Conservation (phyloP, 2,329 filamentous ascomycete species). For the Penicillium sp. region DNA sequence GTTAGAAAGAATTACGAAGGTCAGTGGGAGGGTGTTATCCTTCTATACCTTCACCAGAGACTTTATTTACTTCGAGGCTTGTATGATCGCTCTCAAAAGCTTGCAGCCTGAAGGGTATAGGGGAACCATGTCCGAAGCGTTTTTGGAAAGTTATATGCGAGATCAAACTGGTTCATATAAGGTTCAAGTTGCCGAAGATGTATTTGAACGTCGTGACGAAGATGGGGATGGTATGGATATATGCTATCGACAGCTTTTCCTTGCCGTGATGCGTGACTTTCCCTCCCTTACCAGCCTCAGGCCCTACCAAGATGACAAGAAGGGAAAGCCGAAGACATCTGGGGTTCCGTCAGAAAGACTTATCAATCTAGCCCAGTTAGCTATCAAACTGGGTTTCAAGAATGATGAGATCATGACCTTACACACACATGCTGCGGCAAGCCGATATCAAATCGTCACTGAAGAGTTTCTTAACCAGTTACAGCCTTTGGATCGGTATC, state of each 20-base stretch:
- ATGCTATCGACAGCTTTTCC: slow-evolving; percentile 9
- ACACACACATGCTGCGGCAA: background rate
- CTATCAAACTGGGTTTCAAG: slow-evolving; percentile 3
- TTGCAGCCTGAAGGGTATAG: background rate
- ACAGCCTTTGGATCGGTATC: slow-evolving; percentile 5
- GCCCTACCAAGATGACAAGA: slow-evolving; percentile 5
- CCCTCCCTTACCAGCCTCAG: slow-evolving; percentile 1
- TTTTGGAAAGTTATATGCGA: slow-evolving; percentile 1
- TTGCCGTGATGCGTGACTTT: slow-evolving; percentile 5
- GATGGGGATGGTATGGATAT: background rate
- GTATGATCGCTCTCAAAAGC: slow-evolving; percentile 4
- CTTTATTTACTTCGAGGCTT: slow-evolving; percentile 10
- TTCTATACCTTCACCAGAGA: slow-evolving; percentile 9
- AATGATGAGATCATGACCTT: slow-evolving; percentile 2
- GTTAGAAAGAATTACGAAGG: slow-evolving; percentile 2
- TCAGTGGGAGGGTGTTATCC: slow-evolving; percentile 1
- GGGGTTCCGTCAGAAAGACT: slow-evolving; percentile 4
- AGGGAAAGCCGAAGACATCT: background rate
- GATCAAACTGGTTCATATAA: background rate
- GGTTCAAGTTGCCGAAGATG: background rate
- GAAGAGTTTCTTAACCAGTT: slow-evolving; percentile 7
- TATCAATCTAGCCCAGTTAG: slow-evolving; percentile 5
- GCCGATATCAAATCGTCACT: slow-evolving; percentile 2
- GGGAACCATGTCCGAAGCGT: background rate
- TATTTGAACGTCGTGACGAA: background rate